Conservation (phyloP, 2,329 filamentous ascomycete genomes). For the Cladorrhinum sp. region DNA sequence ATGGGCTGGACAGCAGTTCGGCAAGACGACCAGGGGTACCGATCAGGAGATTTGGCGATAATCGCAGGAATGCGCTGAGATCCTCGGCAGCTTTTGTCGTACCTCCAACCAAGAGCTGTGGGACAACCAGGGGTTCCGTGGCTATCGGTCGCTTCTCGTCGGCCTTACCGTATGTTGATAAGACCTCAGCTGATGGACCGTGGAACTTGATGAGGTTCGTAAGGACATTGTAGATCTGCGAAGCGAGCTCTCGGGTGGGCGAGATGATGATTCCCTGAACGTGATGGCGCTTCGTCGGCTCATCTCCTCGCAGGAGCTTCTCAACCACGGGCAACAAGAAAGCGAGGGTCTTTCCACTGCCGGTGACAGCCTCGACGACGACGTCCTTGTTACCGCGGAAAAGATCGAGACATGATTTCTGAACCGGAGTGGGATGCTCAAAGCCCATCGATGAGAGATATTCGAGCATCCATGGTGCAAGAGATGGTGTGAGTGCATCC, state of each 20-base stretch:
- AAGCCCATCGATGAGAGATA: constrained; percentile 74
- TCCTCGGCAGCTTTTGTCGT: constrained; percentile 78
- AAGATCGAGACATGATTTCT: constrained; percentile 74
- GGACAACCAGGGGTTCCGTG: constrained; percentile 59
- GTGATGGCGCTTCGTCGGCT: constrained; percentile 84
- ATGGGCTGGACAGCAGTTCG: constrained; percentile 79
- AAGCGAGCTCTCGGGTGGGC: constrained; percentile 87
- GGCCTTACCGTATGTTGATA: constrained; percentile 49
- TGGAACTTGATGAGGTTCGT: constrained; percentile 79
- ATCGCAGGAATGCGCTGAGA: constrained; percentile 76
- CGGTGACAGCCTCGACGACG: constrained; percentile 80
- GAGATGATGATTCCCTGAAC: constrained; percentile 89
- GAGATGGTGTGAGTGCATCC: constrained; percentile 65
- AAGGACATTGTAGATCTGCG: constrained; percentile 83
- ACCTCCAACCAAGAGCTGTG: constrained; percentile 85
- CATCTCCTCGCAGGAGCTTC: constrained; percentile 73
- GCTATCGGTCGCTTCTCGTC: constrained; percentile 55
- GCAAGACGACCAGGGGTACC: constrained; percentile 87
- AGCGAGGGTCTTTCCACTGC: constrained; percentile 84
- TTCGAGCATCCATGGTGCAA: constrained; percentile 76
- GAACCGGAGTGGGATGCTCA: constrained; percentile 73
- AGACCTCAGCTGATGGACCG: constrained; percentile 66
- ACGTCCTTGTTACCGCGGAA: constrained; percentile 79
- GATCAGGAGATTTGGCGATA: constrained; percentile 84
- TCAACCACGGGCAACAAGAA: constrained; percentile 49